A percentile compares a stretch with the other conserved stretches of the same genome.
Evolutionary conservation across 2,329 filamentous ascomycete species (phyloP).

Genomic region (Monilinia vaccinii-corymbosi): DNA sequence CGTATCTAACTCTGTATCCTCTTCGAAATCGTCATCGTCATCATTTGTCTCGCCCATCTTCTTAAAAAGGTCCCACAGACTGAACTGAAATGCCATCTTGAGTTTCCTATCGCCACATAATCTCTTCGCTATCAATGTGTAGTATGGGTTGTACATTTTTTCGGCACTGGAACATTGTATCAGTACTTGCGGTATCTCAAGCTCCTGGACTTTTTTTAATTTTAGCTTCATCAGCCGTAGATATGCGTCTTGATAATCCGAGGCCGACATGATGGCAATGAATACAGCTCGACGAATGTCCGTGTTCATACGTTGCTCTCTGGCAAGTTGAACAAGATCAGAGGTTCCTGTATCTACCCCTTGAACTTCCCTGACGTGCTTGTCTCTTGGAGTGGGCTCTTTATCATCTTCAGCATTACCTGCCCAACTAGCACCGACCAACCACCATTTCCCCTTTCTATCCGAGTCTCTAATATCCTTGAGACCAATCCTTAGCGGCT

Average conservation of each 20-base stretch:
- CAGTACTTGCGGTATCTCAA: constrained; percentile 79
- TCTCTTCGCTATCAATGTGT: constrained; percentile 72
- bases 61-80: constrained; percentile 78
- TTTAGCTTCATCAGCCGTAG: constrained; percentile 70
- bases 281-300: constrained; percentile 62
- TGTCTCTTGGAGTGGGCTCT: constrained; percentile 15
- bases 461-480: constrained; percentile 75
- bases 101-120: constrained; percentile 68
- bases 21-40: constrained; percentile 53
- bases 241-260: constrained; percentile 76
- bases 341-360: constrained; percentile 25
- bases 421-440: constrained; percentile 88
- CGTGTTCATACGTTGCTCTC: constrained; percentile 31
- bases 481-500: constrained; percentile 74
- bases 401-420: constrained; percentile 31
- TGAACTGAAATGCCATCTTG: constrained; percentile 78
- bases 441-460: constrained; percentile 95
- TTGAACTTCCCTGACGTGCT: constrained; percentile 21
- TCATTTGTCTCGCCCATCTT: constrained; percentile 65
- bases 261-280: constrained; percentile 76
- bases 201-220: constrained; percentile 76
- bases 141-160: constrained; percentile 83
- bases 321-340: constrained; percentile 30
- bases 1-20: constrained; percentile 41
- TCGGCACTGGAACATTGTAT: constrained; percentile 82